Base-by-base conservation (phyloP, 495 filamentous ascomycete genomes). In the Penicillium argentinense region DNA sequence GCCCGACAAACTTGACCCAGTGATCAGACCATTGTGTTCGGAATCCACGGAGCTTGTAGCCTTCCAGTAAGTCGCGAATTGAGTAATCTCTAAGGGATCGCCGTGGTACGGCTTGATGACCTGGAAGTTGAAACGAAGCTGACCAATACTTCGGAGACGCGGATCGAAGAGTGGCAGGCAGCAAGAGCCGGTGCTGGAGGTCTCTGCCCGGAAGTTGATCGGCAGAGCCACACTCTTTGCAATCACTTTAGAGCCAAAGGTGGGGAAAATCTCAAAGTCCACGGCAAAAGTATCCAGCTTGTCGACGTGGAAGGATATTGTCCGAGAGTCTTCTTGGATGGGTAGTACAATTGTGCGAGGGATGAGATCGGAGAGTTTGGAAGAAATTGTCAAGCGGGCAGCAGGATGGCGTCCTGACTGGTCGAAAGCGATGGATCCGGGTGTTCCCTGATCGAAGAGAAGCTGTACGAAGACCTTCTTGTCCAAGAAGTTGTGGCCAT, bases 21-120 rank as follows among this genome's bases (percentile, higher is more conserved):
- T 97, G 21, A 98, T 89, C 23, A 97, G 80, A 30, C 87, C 86
- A 60, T 76, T 91, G 32, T 88, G 86, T 42, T 88, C 85, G 12
- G 82, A 80, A 59, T 95, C 89, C 32, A 91, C 72, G 47, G 95
- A 89, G 57, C 88, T 96, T 4, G 95, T 98, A 1, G 91, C 92
- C 68, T 96, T 97, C 93, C 93, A 98, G 67, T 98, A 98, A 3
- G 93, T 97, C 43, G 95, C 93, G 61, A 97, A 97, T 54, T 96
- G 88, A 1, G 92, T 95, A 42, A 98, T 96, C 63, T 97, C 95
- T 27, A 97, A 71, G 2, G 95, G 89, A 49, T 86, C 85, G n/a
- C 95, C 92, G 51, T 84, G 83, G 68, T 97, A 98, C 2, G 93
- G 92, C 62, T 95, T 96, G 60, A 98, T 96, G 25, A 97, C 87